Conservation (phyloP, 768 basidiomycete species). For the Plicaturopsis crispa region DNA sequence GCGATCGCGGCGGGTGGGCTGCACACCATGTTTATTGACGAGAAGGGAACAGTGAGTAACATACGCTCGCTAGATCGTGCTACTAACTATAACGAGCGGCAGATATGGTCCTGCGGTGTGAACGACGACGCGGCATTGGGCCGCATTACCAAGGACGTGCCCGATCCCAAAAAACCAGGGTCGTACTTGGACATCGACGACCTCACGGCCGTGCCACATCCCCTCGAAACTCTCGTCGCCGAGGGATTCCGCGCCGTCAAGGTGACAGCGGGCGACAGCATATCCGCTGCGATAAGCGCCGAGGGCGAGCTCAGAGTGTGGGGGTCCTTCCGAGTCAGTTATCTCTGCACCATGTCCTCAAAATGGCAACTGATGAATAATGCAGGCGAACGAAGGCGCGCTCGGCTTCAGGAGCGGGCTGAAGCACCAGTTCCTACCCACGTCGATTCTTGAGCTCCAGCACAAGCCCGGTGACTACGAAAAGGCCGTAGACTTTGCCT, state of each 20-base stretch:
- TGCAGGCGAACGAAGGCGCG: slow-evolving; percentile 66
- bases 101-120: slow-evolving; percentile 83
- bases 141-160: slow-evolving; percentile 57
- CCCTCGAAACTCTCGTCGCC: slow-evolving; percentile 60
- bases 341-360: slow-evolving; percentile 3
- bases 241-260: slow-evolving; percentile 81
- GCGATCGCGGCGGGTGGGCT: slow-evolving; percentile 77
- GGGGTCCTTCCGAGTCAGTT: slow-evolving; percentile 80
- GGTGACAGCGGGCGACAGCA: slow-evolving; percentile 80
- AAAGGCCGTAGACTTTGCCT: slow-evolving; percentile 67
- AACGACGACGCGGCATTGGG: slow-evolving; percentile 90
- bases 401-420: slow-evolving; percentile 74
- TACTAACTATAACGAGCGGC: no score
- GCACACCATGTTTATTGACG: slow-evolving; percentile 85
- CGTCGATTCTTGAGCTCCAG: slow-evolving; percentile 48
- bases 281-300: slow-evolving; percentile 76
- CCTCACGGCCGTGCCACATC: slow-evolving; percentile 51
- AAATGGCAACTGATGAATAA: slow-evolving; percentile 5
- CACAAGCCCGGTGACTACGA: slow-evolving; percentile 60
- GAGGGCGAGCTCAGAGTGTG: slow-evolving; percentile 82
- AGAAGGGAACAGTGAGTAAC: slow-evolving; percentile 80
- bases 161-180: slow-evolving; percentile 50
- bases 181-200: slow-evolving; percentile 47
- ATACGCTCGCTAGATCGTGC: no score
- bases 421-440: slow-evolving; percentile 62